These are phyloP conservation scores for Russula dissimulans DNA, from an alignment of 768 basidiomycete genomes.

Conservation along the genomic window DNA sequence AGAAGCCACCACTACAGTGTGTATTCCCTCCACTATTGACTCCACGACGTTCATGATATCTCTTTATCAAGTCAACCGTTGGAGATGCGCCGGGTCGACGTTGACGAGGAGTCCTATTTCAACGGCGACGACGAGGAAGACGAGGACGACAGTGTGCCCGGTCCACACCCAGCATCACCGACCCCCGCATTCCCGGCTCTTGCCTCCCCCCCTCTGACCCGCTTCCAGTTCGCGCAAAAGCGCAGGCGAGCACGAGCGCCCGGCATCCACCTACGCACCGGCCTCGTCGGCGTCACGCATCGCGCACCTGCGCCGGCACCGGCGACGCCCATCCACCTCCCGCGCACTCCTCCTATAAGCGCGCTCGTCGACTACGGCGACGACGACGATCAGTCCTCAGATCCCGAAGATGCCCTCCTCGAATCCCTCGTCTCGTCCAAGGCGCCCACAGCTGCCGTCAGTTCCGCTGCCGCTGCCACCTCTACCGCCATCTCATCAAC, in stretches of 20 bases:
- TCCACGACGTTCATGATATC: not conserved
- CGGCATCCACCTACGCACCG: slow-evolving; percentile 31
- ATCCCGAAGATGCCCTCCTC: slow-evolving; percentile 43
- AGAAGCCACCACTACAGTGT: slow-evolving; percentile 34
- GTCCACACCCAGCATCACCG: slow-evolving; percentile 10
- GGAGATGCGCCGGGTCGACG: slow-evolving; percentile 45
- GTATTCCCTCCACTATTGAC: not conserved
- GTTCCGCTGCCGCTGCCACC: slow-evolving; percentile 2
- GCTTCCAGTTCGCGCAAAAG: slow-evolving; percentile 21
- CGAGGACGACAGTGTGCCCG: slow-evolving; percentile 30
- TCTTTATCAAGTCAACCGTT: slow-evolving; percentile 2
- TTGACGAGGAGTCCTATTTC: slow-evolving; percentile 91
- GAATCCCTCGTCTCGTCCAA: slow-evolving; percentile 41
- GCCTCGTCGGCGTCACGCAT: slow-evolving; percentile 38
- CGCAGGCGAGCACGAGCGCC: slow-evolving; percentile 28
- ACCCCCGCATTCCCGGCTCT: slow-evolving; percentile 10
- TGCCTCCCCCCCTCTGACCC: slow-evolving; percentile 21
- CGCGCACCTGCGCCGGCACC: slow-evolving; percentile 13
- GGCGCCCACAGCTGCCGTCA: slow-evolving; percentile 19
- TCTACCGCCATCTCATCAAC: not conserved
- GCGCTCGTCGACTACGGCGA: slow-evolving; percentile 73
- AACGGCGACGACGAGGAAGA: slow-evolving; percentile 79
- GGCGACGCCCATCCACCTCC: slow-evolving; percentile 23
- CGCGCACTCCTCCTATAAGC: slow-evolving; percentile 45
- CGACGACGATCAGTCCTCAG: slow-evolving; percentile 54